Evolutionary conservation across 2,329 filamentous ascomycete species (phyloP).

Genomic region (Fusarium sp.): DNA sequence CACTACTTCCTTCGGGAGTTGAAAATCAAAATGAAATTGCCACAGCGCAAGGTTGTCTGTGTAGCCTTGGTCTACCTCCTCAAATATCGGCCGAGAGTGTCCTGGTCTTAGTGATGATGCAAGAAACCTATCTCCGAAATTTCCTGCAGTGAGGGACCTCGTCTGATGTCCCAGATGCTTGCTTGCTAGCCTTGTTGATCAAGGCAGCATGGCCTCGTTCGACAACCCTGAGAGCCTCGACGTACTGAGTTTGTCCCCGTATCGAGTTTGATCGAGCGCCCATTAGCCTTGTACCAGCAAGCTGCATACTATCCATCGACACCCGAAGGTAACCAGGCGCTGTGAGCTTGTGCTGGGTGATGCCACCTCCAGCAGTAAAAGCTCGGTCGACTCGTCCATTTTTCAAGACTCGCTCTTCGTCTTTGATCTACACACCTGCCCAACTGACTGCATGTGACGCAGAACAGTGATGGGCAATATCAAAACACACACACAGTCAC

Average conservation of each 20-base stretch:
- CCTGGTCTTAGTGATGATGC: background rate
- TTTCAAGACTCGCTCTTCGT: conserved; percentile 10
- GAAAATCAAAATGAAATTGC: background rate
- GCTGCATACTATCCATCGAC: background rate
- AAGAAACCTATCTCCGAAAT: background rate
- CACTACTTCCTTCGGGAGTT: background rate
- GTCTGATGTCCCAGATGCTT: background rate
- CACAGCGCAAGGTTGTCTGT: background rate
- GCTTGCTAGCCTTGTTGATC: background rate
- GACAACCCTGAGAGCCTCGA: background rate
- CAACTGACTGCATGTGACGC: conserved; percentile 12
- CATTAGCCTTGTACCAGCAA: background rate
- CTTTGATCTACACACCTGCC: conserved; percentile 27
- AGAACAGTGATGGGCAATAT: conserved; percentile 35
- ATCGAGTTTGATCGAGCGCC: background rate
- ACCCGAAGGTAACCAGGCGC: background rate
- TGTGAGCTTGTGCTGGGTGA: background rate
- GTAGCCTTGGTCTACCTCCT: background rate
- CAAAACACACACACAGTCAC: conserved; percentile 45
- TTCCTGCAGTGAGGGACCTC: background rate
- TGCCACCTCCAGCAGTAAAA: background rate
- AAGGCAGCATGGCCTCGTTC: background rate
- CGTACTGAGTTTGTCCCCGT: background rate
- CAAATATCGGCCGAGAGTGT: background rate
- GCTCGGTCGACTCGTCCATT: background rate